Base-by-base conservation (phyloP, 805 yeast genomes). In the Metschnikowia amazonensis region DNA sequence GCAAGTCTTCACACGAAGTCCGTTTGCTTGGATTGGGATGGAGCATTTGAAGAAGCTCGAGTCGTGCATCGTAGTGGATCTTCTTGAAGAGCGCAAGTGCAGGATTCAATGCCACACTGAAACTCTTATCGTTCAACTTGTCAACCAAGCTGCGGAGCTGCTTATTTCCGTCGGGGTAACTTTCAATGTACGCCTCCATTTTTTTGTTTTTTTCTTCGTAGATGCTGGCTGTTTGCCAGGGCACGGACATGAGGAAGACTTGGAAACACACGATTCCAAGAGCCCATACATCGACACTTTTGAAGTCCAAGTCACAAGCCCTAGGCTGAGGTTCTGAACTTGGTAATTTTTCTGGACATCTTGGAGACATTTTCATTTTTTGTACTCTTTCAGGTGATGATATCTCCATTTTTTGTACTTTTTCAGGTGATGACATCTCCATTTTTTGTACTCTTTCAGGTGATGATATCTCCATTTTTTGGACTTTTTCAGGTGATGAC, bases 281-380 rank as follows among this genome's bases (percentile, higher is more conserved):
- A 2, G 80, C 65, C 84, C 84, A 79, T 40, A 68, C 63, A 59
- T 79, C 84, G 17, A 69, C 53, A 3, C 68, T 58, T 43, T 67
- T 68, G 45, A 70, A 68, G 40, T 66, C 46, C 40, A 52, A 25
- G 3, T 11, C 30, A 13, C 20, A 30, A 5, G 25, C 41, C 21
- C 11, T 4, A 17, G 23, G 31, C 31, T 36, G n/a, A n/a, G n/a
- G n/a, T 10, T 4, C 24, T 10, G 29, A 13, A 6, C 8, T 8
- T 24, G 7, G 27, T 8, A 24, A 6, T 16, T 23, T 36, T 28
- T 13, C 31, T 8, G 31, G 17, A 5, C 5, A 27, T 29, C 17
- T 29, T 29, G 31, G 31, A 14, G 14, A 14, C 8, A 16, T 14
- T 14, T 29, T 13, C 14, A n/a, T n/a, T n/a, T n/a, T n/a, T n/a